These are phyloP conservation scores for Diplosphaera chodatii DNA, from an alignment of 139 green algal genomes.

Conservation along the genomic window DNA sequence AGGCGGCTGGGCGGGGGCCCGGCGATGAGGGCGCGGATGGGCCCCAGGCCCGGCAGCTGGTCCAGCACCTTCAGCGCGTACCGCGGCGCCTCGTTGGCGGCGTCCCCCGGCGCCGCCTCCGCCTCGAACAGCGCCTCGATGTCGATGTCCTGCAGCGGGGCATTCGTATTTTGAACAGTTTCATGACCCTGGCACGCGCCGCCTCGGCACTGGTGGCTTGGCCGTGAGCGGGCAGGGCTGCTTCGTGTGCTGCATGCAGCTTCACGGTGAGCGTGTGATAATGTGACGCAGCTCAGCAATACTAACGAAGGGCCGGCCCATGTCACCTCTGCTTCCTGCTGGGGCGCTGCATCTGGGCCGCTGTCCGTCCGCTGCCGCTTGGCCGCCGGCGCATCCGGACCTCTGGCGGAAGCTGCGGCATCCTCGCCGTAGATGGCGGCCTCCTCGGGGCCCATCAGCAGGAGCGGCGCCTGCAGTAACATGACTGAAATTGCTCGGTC, in stretches of 20 bases:
- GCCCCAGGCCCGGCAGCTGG: slow-evolving; percentile 51
- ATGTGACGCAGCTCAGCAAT: too few species aligned
- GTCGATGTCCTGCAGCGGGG: not conserved
- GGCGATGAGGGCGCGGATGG: slow-evolving; percentile 47
- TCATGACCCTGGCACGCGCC: too few species aligned
- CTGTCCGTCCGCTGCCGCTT: not conserved
- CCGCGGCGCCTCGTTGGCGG: not conserved
- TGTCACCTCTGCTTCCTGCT: too few species aligned
- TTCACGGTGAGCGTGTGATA: too few species aligned
- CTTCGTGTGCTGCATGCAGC: too few species aligned
- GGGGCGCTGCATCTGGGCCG: not conserved
- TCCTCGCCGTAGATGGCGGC: not conserved
- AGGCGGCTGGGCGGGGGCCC: not conserved
- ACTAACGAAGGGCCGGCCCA: too few species aligned
- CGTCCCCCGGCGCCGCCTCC: not conserved
- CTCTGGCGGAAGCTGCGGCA: too few species aligned
- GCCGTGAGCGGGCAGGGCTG: too few species aligned
- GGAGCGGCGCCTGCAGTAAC: slow-evolving; percentile 6
- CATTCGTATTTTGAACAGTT: too few species aligned
- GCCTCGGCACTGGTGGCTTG: too few species aligned
- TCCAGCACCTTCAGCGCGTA: slow-evolving; percentile 50
- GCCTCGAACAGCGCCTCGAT: not conserved
- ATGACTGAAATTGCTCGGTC: not conserved
- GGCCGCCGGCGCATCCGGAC: not conserved
- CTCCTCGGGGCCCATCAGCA: slow-evolving; percentile 1